Base-by-base conservation (phyloP, 202 grass and related monocot species). In the Schoenoplectus tabernaemontani region DNA sequence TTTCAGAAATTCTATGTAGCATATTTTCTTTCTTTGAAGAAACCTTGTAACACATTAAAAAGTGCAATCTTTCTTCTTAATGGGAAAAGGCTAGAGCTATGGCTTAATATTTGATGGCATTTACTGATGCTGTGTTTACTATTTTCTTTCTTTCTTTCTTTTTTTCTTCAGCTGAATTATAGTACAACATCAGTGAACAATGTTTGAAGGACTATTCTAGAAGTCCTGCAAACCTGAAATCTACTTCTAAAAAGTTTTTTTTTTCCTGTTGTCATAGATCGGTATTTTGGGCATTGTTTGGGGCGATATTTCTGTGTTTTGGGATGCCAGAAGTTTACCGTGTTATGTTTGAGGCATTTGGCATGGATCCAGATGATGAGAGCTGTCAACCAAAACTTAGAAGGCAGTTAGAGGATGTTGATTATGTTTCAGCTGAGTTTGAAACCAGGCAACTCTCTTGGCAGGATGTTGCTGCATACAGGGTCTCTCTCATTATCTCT, bases 281-380 rank as follows among this genome's bases (percentile, higher is more conserved):
- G 84, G 91, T 95, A 72, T 98, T 98, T 80, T 95, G 96, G 96
- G 96, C 96, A 87, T 59, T 98, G 57, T 95, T 98, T 90, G 96
- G 91, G 83, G 96, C 96, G 57, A 98, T 98, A 90, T 98, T 90
- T 90, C 80, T 98, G 69, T 98, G 96, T 77, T 98, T 92, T 92
- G 96, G 96, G 51, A 91, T 98, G 91, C 96, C 96, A 71, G 96
- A 98, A 84, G 96, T 98, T 24, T 98, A 98, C 59, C 87, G 96
- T 58, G 90, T 98, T 68, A 90, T 98, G 62, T 98, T 98, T 82
- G 91, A 98, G 88, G 90, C 86, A 3, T 98, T 98, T 72, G 96
- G 91, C 37, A 95, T 98, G 91, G 88, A 98, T 69, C 89, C 91
- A 57, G 91, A 98, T 34, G 96, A 95, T 60, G 96, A 92, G 69